Conservation (phyloP, 163 green algal genomes). For the Coccomyxa subellipsoidea region DNA sequence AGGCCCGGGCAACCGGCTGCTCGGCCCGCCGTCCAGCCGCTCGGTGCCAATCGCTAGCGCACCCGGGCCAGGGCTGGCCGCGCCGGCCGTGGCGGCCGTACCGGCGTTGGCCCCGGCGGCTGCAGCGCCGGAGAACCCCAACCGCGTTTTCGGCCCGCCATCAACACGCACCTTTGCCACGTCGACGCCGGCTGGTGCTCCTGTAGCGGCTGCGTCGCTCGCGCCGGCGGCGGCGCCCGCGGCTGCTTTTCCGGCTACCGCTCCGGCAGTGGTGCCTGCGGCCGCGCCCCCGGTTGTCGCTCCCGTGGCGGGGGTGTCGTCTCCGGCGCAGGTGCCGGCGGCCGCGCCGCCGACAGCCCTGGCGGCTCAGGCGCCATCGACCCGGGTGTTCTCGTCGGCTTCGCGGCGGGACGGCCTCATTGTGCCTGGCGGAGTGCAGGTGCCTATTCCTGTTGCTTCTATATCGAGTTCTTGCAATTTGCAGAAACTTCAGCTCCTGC, state of each 20-base stretch:
- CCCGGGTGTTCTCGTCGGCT: background rate
- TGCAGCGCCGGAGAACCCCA: too few relatives aligned
- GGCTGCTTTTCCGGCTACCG: too few relatives aligned
- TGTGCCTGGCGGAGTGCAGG: background rate
- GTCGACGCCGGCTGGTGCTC: background rate
- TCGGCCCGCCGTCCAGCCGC: background rate
- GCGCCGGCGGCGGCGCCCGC: too few relatives aligned
- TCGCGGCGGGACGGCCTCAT: background rate
- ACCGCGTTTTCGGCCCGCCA: background rate
- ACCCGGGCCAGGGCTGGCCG: too few relatives aligned
- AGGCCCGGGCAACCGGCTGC: background rate
- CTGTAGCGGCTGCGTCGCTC: background rate
- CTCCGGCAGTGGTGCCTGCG: background rate
- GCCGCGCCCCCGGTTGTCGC: too few relatives aligned
- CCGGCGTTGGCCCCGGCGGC: too few relatives aligned
- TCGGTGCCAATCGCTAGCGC: background rate
- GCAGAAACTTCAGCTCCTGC: too few relatives aligned
- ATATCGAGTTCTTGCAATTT: too few relatives aligned
- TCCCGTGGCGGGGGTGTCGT: too few relatives aligned
- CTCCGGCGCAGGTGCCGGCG: background rate
- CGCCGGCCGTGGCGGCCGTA: background rate
- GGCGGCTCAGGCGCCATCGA: background rate
- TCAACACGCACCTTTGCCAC: background rate
- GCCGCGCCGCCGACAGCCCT: background rate
- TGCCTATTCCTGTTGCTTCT: too few relatives aligned